Base-by-base conservation (phyloP, 148 eudicot species). In the Rhododendron molle region DNA sequence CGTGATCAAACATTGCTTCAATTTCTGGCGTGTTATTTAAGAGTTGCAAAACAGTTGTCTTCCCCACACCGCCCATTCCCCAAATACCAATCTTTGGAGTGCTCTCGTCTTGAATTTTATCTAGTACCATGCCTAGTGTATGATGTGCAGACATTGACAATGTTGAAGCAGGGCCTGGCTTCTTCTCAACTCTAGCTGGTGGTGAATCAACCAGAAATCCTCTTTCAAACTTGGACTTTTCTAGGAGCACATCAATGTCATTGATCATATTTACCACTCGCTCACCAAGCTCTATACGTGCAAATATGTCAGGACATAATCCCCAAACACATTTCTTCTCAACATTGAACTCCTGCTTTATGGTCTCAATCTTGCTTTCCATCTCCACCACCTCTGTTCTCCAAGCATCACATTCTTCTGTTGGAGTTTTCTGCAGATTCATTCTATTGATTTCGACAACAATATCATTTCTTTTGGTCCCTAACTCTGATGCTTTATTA, bases 261-360 rank as follows among this genome's bases (percentile, higher is more conserved):
- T 1, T 10, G 49, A 76, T 76, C 47, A 44, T 44, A 44, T 44
- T 44, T 9, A 44, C 47, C 47, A 9, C 47, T 44, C 11, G 47
- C 47, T 74, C 7, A 34, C 78, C 44, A 12, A 74, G 78, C 5
- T 38, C 36, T 18, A 34, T 38, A 34, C 20, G 46, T 2, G 20
- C 44, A 74, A 74, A 14, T 12, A 34, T 18, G 18, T 74, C n/a
- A 7, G n/a, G 43, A 34, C 8, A 74, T 34, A 34, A 74, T 34
- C 44, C 43, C 16, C 7, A 7, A 11, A 74, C 8, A 32, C 21
- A 74, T 34, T 38, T 34, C 43, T 88, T 90, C 7, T 83, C 8
- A 83, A 84, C 85, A 54, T 83, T 87, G 58, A 88, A 52, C 80
- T 73, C 58, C 72, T 85, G 21, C 81, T 90, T 89, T 81, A 90